Conservation (phyloP, 2,329 filamentous ascomycete species). For the Acephala macrosclerotiorum region DNA sequence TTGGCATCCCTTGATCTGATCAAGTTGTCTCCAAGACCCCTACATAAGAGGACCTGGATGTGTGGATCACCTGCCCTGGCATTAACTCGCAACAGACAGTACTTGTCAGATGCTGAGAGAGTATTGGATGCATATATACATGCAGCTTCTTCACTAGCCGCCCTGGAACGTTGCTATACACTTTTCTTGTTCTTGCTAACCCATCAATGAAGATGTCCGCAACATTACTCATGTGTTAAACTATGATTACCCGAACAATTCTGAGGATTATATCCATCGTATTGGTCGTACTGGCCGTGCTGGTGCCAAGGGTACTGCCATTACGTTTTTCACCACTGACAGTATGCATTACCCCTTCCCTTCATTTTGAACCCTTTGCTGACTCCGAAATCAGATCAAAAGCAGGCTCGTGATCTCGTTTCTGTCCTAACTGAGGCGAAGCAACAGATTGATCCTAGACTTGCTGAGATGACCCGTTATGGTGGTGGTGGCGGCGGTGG, state of each 20-base stretch:
- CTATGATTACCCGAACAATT: slow-evolving; percentile 99
- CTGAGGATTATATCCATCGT: slow-evolving; percentile 98
- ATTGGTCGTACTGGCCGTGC: slow-evolving; percentile 96
- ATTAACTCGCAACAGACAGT: slow-evolving; percentile 52
- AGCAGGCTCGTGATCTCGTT: slow-evolving; percentile 96
- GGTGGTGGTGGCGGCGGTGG: slow-evolving; percentile 62
- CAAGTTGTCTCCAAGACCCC: slow-evolving; percentile 80
- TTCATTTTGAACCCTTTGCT: slow-evolving; percentile 30
- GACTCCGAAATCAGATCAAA: slow-evolving; percentile 67
- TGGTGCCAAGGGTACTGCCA: slow-evolving; percentile 93
- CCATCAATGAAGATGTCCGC: slow-evolving; percentile 91
- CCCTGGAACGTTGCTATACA: slow-evolving; percentile 70
- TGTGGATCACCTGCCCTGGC: slow-evolving; percentile 59
- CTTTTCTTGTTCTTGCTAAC: slow-evolving; percentile 78
- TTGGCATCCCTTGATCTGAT: slow-evolving; percentile 80
- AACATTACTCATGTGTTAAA: slow-evolving; percentile 99
- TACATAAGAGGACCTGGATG: slow-evolving; percentile 64
- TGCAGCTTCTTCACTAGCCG: slow-evolving; percentile 46
- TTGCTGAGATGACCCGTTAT: slow-evolving; percentile 95
- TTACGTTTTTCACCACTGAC: slow-evolving; percentile 98
- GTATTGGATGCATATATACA: slow-evolving; percentile 47
- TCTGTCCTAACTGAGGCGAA: slow-evolving; percentile 93
- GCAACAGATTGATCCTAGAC: slow-evolving; percentile 95
- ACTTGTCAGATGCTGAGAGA: slow-evolving; percentile 47
- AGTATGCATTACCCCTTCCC: slow-evolving; percentile 71